These are phyloP conservation scores for Mrakia frigida DNA, from an alignment of 768 basidiomycete species.

Conservation along the genomic window DNA sequence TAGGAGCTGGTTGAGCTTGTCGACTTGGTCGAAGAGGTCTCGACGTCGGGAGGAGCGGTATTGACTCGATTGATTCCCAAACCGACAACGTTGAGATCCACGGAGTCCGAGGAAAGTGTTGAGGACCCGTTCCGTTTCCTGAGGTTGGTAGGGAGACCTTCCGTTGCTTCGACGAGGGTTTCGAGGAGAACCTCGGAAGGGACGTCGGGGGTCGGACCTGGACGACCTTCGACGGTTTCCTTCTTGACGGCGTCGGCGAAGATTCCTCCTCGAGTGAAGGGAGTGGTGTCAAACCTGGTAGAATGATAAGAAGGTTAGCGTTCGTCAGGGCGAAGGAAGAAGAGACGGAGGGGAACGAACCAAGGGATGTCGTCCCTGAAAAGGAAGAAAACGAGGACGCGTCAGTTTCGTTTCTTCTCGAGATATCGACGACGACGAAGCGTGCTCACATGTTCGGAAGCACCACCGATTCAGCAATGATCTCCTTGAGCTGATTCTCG, in stretches of 20 bases:
- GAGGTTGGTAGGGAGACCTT: background rate
- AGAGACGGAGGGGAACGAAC: constrained; percentile 28
- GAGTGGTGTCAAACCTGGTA: constrained; percentile 60
- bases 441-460: constrained; percentile 71
- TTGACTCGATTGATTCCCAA: constrained; percentile 34
- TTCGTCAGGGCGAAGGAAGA: too few relatives aligned
- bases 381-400: too few relatives aligned
- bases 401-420: background rate
- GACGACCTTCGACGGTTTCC: constrained; percentile 24
- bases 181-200: constrained; percentile 36
- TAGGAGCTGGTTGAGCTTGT: background rate
- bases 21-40: background rate
- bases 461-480: constrained; percentile 81
- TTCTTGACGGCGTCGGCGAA: constrained; percentile 65
- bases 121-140: constrained; percentile 23
- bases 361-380: constrained; percentile 83
- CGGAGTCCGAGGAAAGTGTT: background rate
- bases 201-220: constrained; percentile 21
- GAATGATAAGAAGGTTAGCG: too few relatives aligned
- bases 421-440: background rate
- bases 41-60: constrained; percentile 32
- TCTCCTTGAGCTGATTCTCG: constrained; percentile 79
- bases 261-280: constrained; percentile 46
- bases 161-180: constrained; percentile 33
- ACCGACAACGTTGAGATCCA: constrained; percentile 9